phyloP scores from a whole-genome alignment of 768 basidiomycete species.

The Macrolepiota dolichaula region DNA sequence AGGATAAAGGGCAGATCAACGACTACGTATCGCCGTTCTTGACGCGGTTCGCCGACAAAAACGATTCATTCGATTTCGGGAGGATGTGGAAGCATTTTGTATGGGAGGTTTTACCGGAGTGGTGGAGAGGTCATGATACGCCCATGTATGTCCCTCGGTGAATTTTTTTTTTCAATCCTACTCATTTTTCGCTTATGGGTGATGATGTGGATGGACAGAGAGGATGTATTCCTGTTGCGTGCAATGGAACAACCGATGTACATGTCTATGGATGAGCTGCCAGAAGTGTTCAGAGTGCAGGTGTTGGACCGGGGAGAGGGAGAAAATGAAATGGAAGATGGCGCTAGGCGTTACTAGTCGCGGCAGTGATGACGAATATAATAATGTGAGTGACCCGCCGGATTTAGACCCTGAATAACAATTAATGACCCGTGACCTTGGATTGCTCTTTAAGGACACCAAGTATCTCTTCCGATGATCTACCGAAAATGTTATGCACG shows the following conservation, averaged over 20 bases:
- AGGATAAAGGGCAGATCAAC: neutral
- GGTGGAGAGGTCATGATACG: neutral
- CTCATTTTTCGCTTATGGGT: too few species aligned
- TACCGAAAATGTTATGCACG: neutral
- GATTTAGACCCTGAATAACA: neutral
- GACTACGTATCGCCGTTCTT: slow-evolving; percentile 4
- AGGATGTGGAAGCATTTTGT: neutral
- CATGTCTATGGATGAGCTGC: slow-evolving; percentile 1
- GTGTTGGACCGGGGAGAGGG: neutral
- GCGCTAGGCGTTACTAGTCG: neutral
- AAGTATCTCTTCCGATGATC: neutral
- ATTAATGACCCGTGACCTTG: neutral
- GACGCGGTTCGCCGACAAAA: neutral
- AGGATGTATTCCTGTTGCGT: slow-evolving; percentile 7
- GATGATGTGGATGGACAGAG: neutral
- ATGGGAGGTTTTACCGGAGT: slow-evolving; percentile 1
- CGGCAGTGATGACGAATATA: neutral
- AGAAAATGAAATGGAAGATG: neutral
- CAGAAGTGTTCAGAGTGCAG: neutral
- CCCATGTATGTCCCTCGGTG: neutral
- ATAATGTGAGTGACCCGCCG: neutral
- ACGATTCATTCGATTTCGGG: neutral
- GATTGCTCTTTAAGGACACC: neutral
- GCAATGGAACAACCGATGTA: slow-evolving; percentile 7
- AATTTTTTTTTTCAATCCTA: too few species aligned